Base-by-base conservation (phyloP, 495 filamentous ascomycete genomes). In the Xylaria cubensis region DNA sequence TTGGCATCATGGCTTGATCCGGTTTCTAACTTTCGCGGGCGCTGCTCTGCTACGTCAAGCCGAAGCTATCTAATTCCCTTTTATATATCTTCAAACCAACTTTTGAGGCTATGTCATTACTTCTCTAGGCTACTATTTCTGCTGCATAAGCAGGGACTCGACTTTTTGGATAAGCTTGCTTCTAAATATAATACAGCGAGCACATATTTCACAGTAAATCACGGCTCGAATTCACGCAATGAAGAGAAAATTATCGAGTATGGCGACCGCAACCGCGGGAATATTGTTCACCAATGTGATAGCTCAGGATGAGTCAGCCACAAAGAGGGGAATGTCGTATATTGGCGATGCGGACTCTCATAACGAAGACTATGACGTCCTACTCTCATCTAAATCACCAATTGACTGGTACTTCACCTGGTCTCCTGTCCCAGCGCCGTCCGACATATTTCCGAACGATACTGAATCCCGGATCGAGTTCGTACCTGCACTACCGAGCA, bases 341-440 rank as follows among this genome's bases (percentile, higher is more conserved):
- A 62, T 64, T 32, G 44, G 58, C 69, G 34, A 62, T 19, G 39
- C 44, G 21, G 69, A 67, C 17, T 46, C 62, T 0, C 73, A 74
- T 32, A 26, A 12, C 55, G 48, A 55, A 6, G 73, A 74, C 48
- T 68, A 67, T 29, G 29, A 26, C 17, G 19, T 72, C 12, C 36
- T 74, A 13, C 59, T 72, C 13, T 71, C 73, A 7, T 46, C n/a
- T 9, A 50, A 69, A 7, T 74, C 73, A 44, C 55, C 73, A 26
- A 46, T 74, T 17, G 26, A 39, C 50, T 74, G 73, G 73, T 74
- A 74, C 39, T 74, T 71, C 26, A 74, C 69, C 1, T 74, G 73
- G 73, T 67, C 69, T 17, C 55, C 69, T 41, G 21, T 71, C 39
- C 26, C 64, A 50, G 70, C 71, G 2, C 71, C 71, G 10, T 55